Percentiles rank a stretch among this genome's conserved stretches.
These are phyloP conservation scores for Suillus brevipes DNA, from an alignment of 768 basidiomycete species.

Conservation along the genomic window DNA sequence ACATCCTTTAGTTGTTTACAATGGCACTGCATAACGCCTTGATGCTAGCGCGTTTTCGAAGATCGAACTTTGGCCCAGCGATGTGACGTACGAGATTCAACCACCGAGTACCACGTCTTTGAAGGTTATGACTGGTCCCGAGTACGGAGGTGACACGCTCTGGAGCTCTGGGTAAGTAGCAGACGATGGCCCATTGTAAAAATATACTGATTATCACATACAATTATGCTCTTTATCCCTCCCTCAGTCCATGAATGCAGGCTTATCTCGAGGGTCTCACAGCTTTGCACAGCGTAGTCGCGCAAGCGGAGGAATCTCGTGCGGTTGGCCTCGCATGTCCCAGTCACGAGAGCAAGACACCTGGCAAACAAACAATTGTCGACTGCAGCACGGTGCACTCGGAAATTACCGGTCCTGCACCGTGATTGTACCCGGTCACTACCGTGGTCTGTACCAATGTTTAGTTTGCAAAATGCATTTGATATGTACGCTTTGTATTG, in stretches of 20 bases:
- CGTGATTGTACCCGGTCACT: no score
- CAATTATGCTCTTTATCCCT: conserved; percentile 83
- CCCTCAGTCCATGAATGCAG: conserved; percentile 72
- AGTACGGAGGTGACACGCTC: conserved; percentile 75
- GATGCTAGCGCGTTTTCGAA: conserved; percentile 68
- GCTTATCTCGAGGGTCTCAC: conserved; percentile 71
- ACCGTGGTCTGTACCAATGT: no score
- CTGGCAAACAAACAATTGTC: no score
- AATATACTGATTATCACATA: no score
- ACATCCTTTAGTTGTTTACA: no score
- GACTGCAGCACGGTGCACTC: no score
- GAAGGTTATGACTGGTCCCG: conserved; percentile 68
- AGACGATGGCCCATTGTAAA: background rate
- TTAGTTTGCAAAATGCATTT: no score
- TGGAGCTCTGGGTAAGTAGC: conserved; percentile 73
- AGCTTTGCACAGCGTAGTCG: conserved; percentile 75
- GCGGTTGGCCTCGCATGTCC: conserved; percentile 33
- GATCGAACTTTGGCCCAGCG: conserved; percentile 79
- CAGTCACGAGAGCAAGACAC: no score
- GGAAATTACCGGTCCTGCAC: no score
- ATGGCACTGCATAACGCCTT: conserved; percentile 61
- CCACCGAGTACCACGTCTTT: conserved; percentile 81
- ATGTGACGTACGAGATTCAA: conserved; percentile 79
- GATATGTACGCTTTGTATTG: no score
- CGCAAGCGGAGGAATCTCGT: conserved; percentile 74